Conservation (phyloP, 108 stramenopile genomes). For the Cyclostephanos tholiformis region DNA sequence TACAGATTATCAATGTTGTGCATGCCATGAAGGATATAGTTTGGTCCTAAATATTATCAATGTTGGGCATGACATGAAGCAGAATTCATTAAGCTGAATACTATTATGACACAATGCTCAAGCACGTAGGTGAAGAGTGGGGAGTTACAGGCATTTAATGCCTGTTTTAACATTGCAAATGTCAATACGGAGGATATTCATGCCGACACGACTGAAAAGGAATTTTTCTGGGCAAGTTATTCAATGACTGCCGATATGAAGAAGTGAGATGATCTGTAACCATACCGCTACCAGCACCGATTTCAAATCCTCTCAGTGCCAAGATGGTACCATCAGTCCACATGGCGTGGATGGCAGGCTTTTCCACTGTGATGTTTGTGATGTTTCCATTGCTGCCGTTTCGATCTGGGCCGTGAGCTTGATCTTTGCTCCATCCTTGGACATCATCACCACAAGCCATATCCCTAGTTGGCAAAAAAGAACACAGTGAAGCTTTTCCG, state of each 20-base stretch:
- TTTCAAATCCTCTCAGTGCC: slow-evolving; percentile 58
- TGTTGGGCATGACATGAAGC: too few species aligned
- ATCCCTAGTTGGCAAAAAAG: not conserved
- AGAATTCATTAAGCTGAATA: too few species aligned
- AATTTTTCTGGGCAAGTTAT: not conserved
- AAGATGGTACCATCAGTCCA: slow-evolving; percentile 62
- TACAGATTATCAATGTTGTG: too few species aligned
- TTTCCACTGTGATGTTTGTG: not conserved
- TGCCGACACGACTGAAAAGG: not conserved
- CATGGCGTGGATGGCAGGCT: slow-evolving; percentile 10
- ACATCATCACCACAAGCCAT: slow-evolving; percentile 4
- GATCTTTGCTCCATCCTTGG: not conserved
- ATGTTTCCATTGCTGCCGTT: not conserved
- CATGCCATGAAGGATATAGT: too few species aligned
- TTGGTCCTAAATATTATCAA: too few species aligned
- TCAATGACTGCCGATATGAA: slow-evolving; percentile 38
- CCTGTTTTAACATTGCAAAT: not conserved
- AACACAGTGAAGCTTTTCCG: not conserved
- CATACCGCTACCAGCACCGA: slow-evolving; percentile 59
- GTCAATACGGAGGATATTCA: not conserved
- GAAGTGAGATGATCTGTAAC: slow-evolving; percentile 74
- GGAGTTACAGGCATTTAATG: too few species aligned
- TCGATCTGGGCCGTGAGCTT: not conserved
- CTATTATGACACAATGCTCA: too few species aligned
- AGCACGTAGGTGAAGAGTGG: too few species aligned